Base-by-base conservation (phyloP, 129 eudicot genomes). In the Flaveria trinervia region DNA sequence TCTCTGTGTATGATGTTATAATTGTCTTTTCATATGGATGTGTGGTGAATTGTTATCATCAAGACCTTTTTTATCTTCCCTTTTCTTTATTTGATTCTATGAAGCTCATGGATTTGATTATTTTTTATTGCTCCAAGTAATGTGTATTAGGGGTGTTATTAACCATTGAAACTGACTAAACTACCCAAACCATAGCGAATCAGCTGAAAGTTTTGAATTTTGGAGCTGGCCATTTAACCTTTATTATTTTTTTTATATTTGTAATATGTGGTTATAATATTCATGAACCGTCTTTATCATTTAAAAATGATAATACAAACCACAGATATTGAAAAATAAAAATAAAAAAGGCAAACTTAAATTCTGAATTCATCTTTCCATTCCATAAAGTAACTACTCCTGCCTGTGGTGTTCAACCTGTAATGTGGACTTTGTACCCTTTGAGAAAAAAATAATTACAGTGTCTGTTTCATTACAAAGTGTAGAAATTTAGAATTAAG, bases 111-210 rank as follows among this genome's bases (percentile, higher is more conserved):
- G n/a, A 16, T 61, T 61, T 61, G 41, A 26, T 25, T 61, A 26
- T 12, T 26, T 61, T 61, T 25, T 36, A 36, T 36, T 36, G 41
- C 41, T 5, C 7, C 41, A 11, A 12, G 41, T 61, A 26, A 61
- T 26, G 68, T 64, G 9, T 30, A 62, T 62, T 28, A 25, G 67
- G 67, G 16, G n/a, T 60, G 67, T 61, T 61, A 61, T 12, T 25
- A 4, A 25, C 67, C 13, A 5, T 22, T 57, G 65, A 22, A 59
- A 59, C 65, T 4, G 5, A 61, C 11, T 61, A 39, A 64, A 64
- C 12, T 15, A 10, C 4, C 69, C 20, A 61, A 64, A 64, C 69
- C 11, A 4, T 14, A 64, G 22, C 12, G 7, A 61, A 61, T 4
- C n/a, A 20, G 69, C 12, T 13, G n/a, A 17, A 7, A 5, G 41